Percentiles rank a stretch among this genome's conserved stretches.
Conservation (phyloP, 305 asterid genomes). For the Fraxinus paxiana region DNA sequence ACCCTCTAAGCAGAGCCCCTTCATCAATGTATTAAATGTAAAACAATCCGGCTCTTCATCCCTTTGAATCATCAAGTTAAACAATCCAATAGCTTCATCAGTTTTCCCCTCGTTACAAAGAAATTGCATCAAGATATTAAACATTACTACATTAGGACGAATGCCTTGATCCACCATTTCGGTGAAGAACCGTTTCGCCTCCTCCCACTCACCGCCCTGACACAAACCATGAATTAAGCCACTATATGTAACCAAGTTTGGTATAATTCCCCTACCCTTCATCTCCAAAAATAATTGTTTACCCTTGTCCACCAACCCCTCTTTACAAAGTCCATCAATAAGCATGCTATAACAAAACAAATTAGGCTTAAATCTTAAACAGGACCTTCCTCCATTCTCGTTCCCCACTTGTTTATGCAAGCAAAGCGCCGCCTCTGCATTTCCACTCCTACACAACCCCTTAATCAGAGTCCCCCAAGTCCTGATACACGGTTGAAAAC, state of each 20-base stretch:
- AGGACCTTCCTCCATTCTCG: conserved; percentile 28
- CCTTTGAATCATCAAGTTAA: conserved; percentile 59
- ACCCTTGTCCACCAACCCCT: conserved; percentile 49
- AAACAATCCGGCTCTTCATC: conserved; percentile 61
- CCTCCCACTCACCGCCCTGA: conserved; percentile 40
- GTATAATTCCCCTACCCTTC: conserved; percentile 48
- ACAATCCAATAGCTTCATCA: conserved; percentile 49
- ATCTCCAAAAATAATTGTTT: conserved; percentile 54
- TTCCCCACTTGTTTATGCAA: conserved; percentile 44
- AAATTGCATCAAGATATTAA: conserved; percentile 49
- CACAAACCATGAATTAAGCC: conserved; percentile 54
- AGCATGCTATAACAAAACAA: conserved; percentile 50
- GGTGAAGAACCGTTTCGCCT: conserved; percentile 45
- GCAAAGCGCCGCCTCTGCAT: conserved; percentile 46
- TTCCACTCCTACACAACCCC: conserved; percentile 66
- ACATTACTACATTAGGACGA: conserved; percentile 53
- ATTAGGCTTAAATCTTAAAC: conserved; percentile 37
- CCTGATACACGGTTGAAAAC: conserved; percentile 37
- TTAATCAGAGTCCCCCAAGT: conserved; percentile 63
- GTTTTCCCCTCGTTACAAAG: conserved; percentile 57
- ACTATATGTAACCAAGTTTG: conserved; percentile 52
- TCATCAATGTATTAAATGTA: conserved; percentile 55
- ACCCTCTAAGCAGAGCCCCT: conserved; percentile 55
- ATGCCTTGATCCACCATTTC: conserved; percentile 62
- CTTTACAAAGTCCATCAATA: conserved; percentile 52